Evolutionary conservation across 805 yeast species (phyloP).

Genomic region (Yarrowia yakushimensis): DNA sequence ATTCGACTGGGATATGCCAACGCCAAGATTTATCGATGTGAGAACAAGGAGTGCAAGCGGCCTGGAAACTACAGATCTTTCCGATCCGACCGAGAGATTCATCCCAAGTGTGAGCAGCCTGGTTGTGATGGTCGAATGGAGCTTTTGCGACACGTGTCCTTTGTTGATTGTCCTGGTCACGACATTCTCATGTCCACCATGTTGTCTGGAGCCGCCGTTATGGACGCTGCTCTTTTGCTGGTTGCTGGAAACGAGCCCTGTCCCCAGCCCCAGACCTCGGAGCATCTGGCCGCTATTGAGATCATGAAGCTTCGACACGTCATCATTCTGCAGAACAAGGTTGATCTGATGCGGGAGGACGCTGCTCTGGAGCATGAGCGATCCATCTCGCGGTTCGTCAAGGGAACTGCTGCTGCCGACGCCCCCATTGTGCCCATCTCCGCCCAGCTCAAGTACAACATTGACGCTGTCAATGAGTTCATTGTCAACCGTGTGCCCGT

Average conservation of each 20-base stretch:
- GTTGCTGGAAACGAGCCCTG: slow-evolving; percentile 99
- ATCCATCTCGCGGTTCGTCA: slow-evolving; percentile 84
- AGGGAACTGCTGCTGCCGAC: slow-evolving; percentile 98
- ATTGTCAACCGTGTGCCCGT: slow-evolving; percentile 94
- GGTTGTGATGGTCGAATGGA: slow-evolving; percentile 88
- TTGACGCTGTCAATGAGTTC: slow-evolving; percentile 96
- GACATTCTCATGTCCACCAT: slow-evolving; percentile 99
- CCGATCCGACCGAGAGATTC: slow-evolving; percentile 90
- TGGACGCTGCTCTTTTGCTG: slow-evolving; percentile 96
- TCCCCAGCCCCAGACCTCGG: slow-evolving; percentile 99
- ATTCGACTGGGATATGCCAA: slow-evolving; percentile 98
- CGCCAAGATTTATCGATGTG: slow-evolving; percentile 95
- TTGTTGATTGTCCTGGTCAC: slow-evolving; percentile 99
- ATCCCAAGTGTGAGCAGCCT: slow-evolving; percentile 84
- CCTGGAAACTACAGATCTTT: slow-evolving; percentile 95
- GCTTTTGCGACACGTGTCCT: slow-evolving; percentile 92
- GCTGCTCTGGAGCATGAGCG: slow-evolving; percentile 93
- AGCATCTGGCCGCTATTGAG: slow-evolving; percentile 98
- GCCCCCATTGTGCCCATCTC: slow-evolving; percentile 99
- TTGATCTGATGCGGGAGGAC: slow-evolving; percentile 97
- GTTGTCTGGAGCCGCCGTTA: slow-evolving; percentile 99
- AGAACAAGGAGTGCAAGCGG: slow-evolving; percentile 77
- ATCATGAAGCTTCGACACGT: slow-evolving; percentile 98
- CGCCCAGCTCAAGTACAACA: slow-evolving; percentile 97
- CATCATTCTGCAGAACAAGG: slow-evolving; percentile 94